Evolutionary conservation across 306 rosid species (phyloP).

Genomic region (Cicer bijugum): DNA sequence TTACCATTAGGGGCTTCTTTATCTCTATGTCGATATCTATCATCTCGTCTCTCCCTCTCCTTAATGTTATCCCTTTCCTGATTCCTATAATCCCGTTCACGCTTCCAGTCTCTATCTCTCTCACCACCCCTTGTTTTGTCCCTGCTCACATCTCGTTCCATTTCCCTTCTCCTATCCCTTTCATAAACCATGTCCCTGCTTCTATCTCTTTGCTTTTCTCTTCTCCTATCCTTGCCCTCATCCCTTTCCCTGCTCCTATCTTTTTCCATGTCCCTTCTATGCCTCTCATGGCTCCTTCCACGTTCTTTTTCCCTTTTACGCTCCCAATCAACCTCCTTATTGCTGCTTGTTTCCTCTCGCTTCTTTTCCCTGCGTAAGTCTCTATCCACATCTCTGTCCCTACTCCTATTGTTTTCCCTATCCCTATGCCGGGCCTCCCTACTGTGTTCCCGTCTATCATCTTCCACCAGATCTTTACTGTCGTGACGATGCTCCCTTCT

Average conservation of each 20-base stretch:
- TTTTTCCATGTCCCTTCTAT: constrained; percentile 59
- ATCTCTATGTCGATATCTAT: constrained; percentile 52
- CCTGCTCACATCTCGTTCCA: constrained; percentile 56
- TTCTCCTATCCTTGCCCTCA: constrained; percentile 60
- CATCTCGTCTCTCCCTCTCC: constrained; percentile 64
- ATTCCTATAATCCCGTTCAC: constrained; percentile 57
- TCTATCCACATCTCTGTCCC: constrained; percentile 53
- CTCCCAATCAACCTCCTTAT: constrained; percentile 53
- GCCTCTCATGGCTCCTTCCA: constrained; percentile 58
- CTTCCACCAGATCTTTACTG: constrained; percentile 47
- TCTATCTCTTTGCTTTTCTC: constrained; percentile 61
- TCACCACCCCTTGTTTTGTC: constrained; percentile 54
- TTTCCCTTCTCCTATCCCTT: constrained; percentile 56
- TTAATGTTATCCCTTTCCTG: constrained; percentile 48
- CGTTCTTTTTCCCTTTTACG: constrained; percentile 50
- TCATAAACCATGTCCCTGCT: constrained; percentile 57
- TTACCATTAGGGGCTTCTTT: constrained; percentile 48
- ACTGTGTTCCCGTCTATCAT: constrained; percentile 58
- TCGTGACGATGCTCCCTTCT: constrained; percentile 46
- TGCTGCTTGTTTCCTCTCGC: constrained; percentile 52
- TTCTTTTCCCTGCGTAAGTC: constrained; percentile 53
- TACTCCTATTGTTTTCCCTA: constrained; percentile 48
- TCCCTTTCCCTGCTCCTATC: constrained; percentile 63
- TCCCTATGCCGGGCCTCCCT: constrained; percentile 51
- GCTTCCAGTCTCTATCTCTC: constrained; percentile 61